These are phyloP conservation scores for Backusella parvicylindrica DNA, from an alignment of 192 early-diverging fungal species.

Conservation along the genomic window DNA sequence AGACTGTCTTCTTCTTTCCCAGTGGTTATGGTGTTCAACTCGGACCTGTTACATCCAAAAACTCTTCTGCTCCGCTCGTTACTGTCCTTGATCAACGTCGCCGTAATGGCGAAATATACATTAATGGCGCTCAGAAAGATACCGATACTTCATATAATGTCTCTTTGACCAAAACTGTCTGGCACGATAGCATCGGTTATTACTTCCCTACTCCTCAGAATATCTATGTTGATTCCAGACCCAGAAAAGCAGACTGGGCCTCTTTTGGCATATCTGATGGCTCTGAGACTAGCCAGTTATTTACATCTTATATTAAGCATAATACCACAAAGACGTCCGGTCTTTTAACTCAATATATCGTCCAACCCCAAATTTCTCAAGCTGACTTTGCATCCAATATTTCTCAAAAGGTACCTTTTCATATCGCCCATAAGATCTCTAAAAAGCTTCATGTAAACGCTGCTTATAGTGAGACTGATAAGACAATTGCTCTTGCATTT, in stretches of 20 bases:
- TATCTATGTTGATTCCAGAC: conserved; percentile 7
- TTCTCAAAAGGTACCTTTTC: background rate
- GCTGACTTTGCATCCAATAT: background rate
- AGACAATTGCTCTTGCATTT: conserved; percentile 4
- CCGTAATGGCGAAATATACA: conserved; percentile 16
- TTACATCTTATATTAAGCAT: conserved; percentile 14
- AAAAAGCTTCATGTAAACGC: background rate
- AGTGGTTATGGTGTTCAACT: conserved; percentile 19
- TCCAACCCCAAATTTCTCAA: background rate
- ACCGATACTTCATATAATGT: conserved; percentile 5
- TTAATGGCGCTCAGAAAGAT: background rate
- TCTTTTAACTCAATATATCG: conserved; percentile 3
- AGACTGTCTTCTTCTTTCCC: conserved; percentile 25
- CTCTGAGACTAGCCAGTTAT: conserved; percentile 11
- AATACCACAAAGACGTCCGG: background rate
- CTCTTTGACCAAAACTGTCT: background rate
- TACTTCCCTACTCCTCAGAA: conserved; percentile 11
- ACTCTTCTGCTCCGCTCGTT: background rate
- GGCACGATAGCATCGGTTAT: conserved; percentile 25
- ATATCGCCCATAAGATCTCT: background rate
- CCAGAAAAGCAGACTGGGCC: conserved; percentile 17
- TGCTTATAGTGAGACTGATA: background rate
- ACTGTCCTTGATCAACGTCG: conserved; percentile 22
- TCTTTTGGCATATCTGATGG: conserved; percentile 13
- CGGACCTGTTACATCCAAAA: conserved; percentile 3